Conservation (phyloP, 768 basidiomycete species). For the Rhodotorula paludigena region DNA sequence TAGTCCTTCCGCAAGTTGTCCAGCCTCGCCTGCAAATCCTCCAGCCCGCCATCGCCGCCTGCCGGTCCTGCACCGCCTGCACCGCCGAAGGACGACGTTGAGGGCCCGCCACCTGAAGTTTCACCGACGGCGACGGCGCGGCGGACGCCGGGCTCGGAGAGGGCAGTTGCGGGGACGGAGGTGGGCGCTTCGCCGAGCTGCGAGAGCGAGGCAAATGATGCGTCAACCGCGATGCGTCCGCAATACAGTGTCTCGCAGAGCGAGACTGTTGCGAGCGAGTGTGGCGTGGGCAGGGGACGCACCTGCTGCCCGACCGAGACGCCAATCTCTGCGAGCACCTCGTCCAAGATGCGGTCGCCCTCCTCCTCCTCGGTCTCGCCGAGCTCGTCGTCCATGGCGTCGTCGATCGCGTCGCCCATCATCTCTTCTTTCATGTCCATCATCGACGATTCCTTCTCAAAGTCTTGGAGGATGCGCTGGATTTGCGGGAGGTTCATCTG, state of each 20-base stretch:
- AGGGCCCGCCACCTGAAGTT: slow-evolving; percentile 38
- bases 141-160: slow-evolving; percentile 55
- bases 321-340: slow-evolving; percentile 96
- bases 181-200: slow-evolving; percentile 44
- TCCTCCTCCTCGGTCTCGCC: slow-evolving; percentile 90
- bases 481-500: slow-evolving; percentile 92
- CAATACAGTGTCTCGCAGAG: too few relatives aligned
- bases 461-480: slow-evolving; percentile 94
- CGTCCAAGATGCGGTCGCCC: slow-evolving; percentile 89
- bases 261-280: too few relatives aligned
- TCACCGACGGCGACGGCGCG: slow-evolving; percentile 85
- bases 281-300: slow-evolving; percentile 21
- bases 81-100: slow-evolving; percentile 49
- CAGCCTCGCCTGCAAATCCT: slow-evolving; percentile 85
- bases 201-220: too few relatives aligned
- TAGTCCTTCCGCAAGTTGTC: slow-evolving; percentile 65
- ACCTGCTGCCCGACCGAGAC: slow-evolving; percentile 77
- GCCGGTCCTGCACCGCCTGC: slow-evolving; percentile 28
- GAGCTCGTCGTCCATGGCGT: slow-evolving; percentile 74
- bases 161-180: slow-evolving; percentile 22
- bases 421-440: slow-evolving; percentile 99
- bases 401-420: slow-evolving; percentile 98
- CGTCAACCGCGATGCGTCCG: too few relatives aligned
- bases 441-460: slow-evolving; percentile 91
- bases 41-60: slow-evolving; percentile 65